phyloP scores from a whole-genome alignment of 805 yeast species.

The Ogataea neopini region DNA sequence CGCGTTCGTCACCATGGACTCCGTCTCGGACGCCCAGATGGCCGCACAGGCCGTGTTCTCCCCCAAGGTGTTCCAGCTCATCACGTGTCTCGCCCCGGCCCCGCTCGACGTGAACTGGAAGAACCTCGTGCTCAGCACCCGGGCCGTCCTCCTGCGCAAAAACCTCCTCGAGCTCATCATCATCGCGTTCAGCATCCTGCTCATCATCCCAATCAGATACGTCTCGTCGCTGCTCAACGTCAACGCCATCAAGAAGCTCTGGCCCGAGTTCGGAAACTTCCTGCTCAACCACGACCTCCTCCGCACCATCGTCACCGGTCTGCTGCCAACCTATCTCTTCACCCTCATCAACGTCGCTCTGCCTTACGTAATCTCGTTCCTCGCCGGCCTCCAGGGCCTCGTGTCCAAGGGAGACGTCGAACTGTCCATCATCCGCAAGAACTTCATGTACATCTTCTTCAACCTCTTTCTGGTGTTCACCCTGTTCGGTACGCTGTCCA shows the following conservation, averaged over 20 bases:
- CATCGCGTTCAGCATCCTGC: constrained; percentile 49
- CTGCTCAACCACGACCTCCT: constrained; percentile 51
- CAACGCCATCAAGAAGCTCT: constrained; percentile 53
- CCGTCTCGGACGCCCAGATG: constrained; percentile 95
- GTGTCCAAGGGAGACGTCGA: constrained; percentile 60
- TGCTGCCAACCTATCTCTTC: constrained; percentile 61
- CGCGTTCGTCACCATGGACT: constrained; percentile 86
- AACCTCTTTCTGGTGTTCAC: constrained; percentile 63
- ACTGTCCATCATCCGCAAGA: constrained; percentile 55
- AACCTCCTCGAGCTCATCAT: constrained; percentile 40
- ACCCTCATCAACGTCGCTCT: constrained; percentile 51
- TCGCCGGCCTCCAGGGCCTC: constrained; percentile 53
- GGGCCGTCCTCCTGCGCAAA: constrained; percentile 36
- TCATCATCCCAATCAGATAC: constrained; percentile 56
- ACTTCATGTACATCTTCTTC: constrained; percentile 60
- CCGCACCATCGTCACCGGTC: constrained; percentile 59
- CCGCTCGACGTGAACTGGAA: constrained; percentile 93
- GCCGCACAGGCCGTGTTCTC: constrained; percentile 95
- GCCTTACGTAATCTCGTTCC: constrained; percentile 55
- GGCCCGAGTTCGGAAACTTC: constrained; percentile 60
- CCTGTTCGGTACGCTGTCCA: constrained; percentile 61
- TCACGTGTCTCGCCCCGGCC: constrained; percentile 89
- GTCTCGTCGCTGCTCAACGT: constrained; percentile 58
- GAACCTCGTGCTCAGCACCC: constrained; percentile 45
- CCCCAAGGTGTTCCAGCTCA: constrained; percentile 81